phyloP scores from a whole-genome alignment of 805 yeast genomes.

The Nakazawaea molendinolei region DNA sequence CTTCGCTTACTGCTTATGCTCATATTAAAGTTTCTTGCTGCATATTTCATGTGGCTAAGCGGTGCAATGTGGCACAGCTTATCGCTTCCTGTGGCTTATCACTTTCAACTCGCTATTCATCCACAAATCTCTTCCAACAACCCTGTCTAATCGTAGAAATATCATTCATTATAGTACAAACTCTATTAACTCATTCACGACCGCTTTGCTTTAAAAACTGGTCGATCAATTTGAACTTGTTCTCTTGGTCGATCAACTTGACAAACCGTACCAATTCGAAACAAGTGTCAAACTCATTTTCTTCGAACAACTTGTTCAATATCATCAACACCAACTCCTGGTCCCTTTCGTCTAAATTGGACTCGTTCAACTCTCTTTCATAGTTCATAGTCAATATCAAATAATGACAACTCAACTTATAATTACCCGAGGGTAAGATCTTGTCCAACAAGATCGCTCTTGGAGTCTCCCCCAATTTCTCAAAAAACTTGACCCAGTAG shows the following conservation, averaged over 20 bases:
- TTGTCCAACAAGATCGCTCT: conserved; percentile 35
- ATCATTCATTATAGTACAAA: no score
- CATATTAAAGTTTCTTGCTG: no score
- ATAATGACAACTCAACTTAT: conserved; percentile 43
- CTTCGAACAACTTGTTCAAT: conserved; percentile 32
- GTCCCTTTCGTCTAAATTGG: conserved; percentile 23
- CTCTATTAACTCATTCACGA: no score
- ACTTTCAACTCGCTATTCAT: no score
- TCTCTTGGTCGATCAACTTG: conserved; percentile 34
- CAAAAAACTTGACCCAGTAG: conserved; percentile 44
- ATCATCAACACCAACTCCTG: conserved; percentile 34
- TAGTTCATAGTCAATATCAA: conserved; percentile 45
- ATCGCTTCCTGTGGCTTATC: no score
- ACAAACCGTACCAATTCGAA: conserved; percentile 49
- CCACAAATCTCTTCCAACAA: no score
- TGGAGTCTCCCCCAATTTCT: conserved; percentile 34
- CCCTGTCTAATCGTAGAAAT: no score
- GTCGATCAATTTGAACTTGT: conserved; percentile 7
- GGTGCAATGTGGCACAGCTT: no score
- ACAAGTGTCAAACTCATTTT: conserved; percentile 44
- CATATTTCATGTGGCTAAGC: no score
- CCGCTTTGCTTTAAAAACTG: no score
- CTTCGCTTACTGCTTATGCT: no score
- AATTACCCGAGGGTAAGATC: conserved; percentile 31
- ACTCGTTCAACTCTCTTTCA: conserved; percentile 31